phyloP scores from a whole-genome alignment of 2,329 filamentous ascomycete species.

The Xylariaceae sp. region DNA sequence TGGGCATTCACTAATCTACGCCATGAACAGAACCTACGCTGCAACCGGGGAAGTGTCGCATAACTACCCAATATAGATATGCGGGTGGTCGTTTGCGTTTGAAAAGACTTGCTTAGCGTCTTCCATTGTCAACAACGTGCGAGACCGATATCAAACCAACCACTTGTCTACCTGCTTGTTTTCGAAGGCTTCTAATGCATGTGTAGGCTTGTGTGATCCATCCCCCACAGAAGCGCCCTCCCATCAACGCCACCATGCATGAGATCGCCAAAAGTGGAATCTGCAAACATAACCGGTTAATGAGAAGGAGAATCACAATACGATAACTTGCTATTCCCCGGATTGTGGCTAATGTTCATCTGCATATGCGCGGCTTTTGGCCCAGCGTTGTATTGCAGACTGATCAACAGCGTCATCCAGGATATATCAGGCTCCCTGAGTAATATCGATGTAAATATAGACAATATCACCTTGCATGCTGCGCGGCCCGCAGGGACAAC shows the following conservation, averaged over 20 bases:
- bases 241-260: conserved; percentile 25
- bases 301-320: neutral
- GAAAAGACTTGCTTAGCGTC: neutral
- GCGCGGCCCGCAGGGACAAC: conserved; percentile 3
- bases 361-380: neutral
- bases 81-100: neutral
- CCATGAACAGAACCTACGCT: neutral
- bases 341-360: conserved; percentile 3
- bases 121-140: neutral
- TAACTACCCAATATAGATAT: neutral
- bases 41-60: neutral
- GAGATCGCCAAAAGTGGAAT: conserved; percentile 12
- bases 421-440: neutral
- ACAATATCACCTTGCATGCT: conserved; percentile 9
- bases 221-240: neutral
- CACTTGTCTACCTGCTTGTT: neutral
- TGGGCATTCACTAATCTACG: neutral
- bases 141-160: too few species aligned
- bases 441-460: neutral
- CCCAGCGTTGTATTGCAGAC: conserved; percentile 2
- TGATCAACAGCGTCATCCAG: neutral
- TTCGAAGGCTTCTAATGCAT: conserved; percentile 2
- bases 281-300: conserved; percentile 1
- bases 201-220: neutral
- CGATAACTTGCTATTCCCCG: neutral